Evolutionary conservation across 2,329 filamentous ascomycete species (phyloP).

Genomic region (Cercospora citrullina): DNA sequence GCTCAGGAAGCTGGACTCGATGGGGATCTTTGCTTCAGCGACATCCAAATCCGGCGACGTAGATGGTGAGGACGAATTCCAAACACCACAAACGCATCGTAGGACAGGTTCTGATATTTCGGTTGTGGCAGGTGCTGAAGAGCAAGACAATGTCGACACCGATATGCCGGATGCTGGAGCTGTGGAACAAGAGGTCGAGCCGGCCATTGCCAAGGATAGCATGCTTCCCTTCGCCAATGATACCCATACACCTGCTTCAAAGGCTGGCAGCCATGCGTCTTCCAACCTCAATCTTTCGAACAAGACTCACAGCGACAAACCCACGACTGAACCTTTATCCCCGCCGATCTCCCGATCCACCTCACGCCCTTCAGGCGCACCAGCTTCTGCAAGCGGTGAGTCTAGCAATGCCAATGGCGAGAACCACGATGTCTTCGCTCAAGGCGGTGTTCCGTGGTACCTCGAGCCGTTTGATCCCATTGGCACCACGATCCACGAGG

Average conservation of each 20-base stretch:
- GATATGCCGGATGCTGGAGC: constrained; percentile 38
- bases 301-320: constrained; percentile 28
- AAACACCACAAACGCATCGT: constrained; percentile 32
- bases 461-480: constrained; percentile 74
- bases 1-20: constrained; percentile 69
- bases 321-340: constrained; percentile 37
- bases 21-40: constrained; percentile 56
- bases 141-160: constrained; percentile 30
- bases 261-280: constrained; percentile 30
- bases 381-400: constrained; percentile 22
- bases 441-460: constrained; percentile 87
- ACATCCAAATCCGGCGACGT: constrained; percentile 52
- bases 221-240: constrained; percentile 23
- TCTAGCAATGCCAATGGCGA: constrained; percentile 28
- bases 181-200: constrained; percentile 28
- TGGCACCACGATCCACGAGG: constrained; percentile 77
- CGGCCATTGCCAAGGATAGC: constrained; percentile 26
- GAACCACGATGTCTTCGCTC: constrained; percentile 48
- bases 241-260: constrained; percentile 29
- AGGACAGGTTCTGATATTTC: constrained; percentile 42
- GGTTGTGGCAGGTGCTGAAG: constrained; percentile 42
- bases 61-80: constrained; percentile 45
- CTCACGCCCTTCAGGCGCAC: constrained; percentile 19
- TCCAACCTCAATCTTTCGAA: constrained; percentile 20
- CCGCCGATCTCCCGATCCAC: constrained; percentile 37